Base-by-base conservation (phyloP, 176 grass and related monocot genomes). In the Oryza officinalis region DNA sequence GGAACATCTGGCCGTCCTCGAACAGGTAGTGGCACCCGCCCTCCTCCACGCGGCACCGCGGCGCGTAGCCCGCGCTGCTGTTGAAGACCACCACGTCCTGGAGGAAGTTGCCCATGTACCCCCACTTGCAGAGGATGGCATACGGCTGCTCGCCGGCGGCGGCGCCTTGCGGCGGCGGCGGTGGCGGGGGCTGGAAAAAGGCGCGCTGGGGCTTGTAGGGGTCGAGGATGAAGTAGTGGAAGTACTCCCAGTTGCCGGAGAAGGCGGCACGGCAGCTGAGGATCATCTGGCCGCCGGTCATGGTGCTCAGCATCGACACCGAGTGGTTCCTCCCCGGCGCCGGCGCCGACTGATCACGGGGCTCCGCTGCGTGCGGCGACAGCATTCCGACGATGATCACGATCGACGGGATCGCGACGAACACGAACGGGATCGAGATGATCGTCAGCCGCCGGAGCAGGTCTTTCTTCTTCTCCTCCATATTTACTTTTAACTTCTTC, bases 181-280 rank as follows among this genome's bases (percentile, higher is more conserved):
- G 68, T 46, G 67, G 80, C 12, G 88, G 33, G 5, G 33, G 88
- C 84, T 74, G 80, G 88, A 90, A 90, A 84, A 63, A 90, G 80
- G 84, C 88, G 33, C 63, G 84, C 47, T 79, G 84, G 9, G 63
- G 88, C 80, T 83, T 87, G 88, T 90, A 90, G 0, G 88, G 84
- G 75, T 90, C 88, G 17, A 90, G 80, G 79, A 90, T 90, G 84
- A 87, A 90, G 84, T 90, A 87, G 88, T 90, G 84, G 80, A 90
- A 87, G 84, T 87, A 90, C 75, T 90, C 84, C 84, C 84, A 83
- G 75, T 83, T 83, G 75, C 85, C 81, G 0, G 77, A 12, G 89
- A 76, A 91, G 38, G 8, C 81, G 31, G 89, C 77, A 71, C 81
- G 77, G 89, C 89, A 91, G 81, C 81, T 88, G 40, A 91, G 89